phyloP scores from a whole-genome alignment of 305 asterid genomes.

The Salvia sclarea region DNA sequence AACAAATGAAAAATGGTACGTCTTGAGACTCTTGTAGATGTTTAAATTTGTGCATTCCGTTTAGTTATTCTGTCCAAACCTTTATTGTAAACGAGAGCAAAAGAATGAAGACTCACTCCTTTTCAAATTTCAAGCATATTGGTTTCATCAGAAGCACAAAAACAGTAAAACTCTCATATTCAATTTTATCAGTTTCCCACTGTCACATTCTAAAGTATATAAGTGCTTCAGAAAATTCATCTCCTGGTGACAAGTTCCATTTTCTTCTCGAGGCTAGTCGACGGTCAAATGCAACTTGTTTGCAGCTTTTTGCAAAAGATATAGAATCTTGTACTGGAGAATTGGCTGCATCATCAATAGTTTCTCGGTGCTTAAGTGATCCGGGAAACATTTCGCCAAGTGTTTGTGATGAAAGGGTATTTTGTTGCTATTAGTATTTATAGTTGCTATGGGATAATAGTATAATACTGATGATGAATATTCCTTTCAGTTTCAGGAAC shows the following conservation, averaged over 20 bases:
- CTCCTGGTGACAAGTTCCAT: constrained; percentile 69
- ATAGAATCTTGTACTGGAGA: constrained; percentile 85
- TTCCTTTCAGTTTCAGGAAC: constrained; percentile 74
- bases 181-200: constrained; percentile 30
- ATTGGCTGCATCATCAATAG: constrained; percentile 75
- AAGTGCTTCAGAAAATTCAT: constrained; percentile 76
- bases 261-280: constrained; percentile 89
- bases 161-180: background rate
- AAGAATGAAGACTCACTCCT: too few relatives aligned
- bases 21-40: constrained; percentile 5
- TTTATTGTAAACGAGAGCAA: background rate
- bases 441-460: constrained; percentile 16
- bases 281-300: constrained; percentile 75
- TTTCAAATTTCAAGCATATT: constrained; percentile 1
- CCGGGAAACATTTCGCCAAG: constrained; percentile 53
- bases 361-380: constrained; percentile 73
- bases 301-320: constrained; percentile 81
- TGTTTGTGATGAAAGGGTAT: constrained; percentile 56
- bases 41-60: background rate
- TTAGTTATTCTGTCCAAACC: background rate
- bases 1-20: constrained; percentile 62
- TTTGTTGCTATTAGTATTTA: constrained; percentile 31
- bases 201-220: constrained; percentile 47
- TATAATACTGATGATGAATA: constrained; percentile 33
- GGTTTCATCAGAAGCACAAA: constrained; percentile 17